A percentile compares a stretch with the other conserved stretches of the same genome.
Conservation (phyloP, 176 grass and related monocot species). For the Avena eriantha region DNA sequence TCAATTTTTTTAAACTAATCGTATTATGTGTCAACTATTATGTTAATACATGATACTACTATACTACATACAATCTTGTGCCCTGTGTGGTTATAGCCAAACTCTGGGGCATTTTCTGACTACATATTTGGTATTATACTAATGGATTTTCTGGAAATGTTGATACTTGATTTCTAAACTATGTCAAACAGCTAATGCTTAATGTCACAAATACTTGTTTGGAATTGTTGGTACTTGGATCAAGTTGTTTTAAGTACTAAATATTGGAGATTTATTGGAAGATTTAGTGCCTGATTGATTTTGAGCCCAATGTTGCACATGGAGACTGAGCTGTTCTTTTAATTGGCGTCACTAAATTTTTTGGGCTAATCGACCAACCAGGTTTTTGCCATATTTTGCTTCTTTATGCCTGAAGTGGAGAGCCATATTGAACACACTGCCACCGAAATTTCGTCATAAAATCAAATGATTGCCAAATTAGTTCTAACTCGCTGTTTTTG, state of each 20-base stretch:
- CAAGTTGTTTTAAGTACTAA: too few species aligned
- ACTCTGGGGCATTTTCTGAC: too few species aligned
- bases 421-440: neutral
- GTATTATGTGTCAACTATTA: neutral
- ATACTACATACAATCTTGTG: too few species aligned
- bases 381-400: neutral
- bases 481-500: neutral
- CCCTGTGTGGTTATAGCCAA: too few species aligned
- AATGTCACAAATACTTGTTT: too few species aligned
- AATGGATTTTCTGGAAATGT: too few species aligned
- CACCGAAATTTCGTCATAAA: neutral
- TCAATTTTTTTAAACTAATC: neutral
- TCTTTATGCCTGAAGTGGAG: neutral
- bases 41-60: too few species aligned
- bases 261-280: slow-evolving; percentile 12
- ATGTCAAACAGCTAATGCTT: too few species aligned
- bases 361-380: neutral
- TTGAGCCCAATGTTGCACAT: neutral
- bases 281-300: neutral
- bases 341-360: neutral
- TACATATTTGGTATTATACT: too few species aligned
- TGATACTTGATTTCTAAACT: too few species aligned
- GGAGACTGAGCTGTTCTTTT: neutral
- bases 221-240: too few species aligned
- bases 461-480: neutral